Evolutionary conservation across 331 rosid species (phyloP).

Genomic region (Malus hybrid): DNA sequence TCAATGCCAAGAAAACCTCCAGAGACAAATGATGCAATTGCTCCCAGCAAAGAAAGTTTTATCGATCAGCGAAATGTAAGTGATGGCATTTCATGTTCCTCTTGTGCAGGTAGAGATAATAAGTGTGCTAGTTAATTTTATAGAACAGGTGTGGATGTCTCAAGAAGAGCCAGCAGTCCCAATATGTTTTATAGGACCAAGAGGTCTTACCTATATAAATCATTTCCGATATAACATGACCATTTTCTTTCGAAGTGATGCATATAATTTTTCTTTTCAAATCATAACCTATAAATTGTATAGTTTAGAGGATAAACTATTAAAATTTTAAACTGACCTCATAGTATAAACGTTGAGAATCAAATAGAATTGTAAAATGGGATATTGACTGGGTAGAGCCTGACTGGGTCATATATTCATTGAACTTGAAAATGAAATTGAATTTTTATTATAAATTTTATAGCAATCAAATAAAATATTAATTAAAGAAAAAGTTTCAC

Average conservation of each 20-base stretch:
- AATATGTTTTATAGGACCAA: not conserved
- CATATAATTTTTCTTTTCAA: not conserved
- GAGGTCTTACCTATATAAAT: not conserved
- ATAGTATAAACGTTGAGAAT: not conserved
- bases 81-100: slow-evolving; percentile 6
- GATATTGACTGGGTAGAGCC: not conserved
- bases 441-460: not conserved
- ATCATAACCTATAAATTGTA: not conserved
- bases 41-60: slow-evolving; percentile 14
- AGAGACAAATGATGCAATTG: slow-evolving; percentile 12
- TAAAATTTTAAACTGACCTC: not conserved
- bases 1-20: slow-evolving; percentile 16
- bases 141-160: slow-evolving; percentile 1
- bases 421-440: not conserved
- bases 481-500: not conserved
- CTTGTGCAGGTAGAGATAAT: not conserved
- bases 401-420: not conserved
- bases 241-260: not conserved
- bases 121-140: not conserved
- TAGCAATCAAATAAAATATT: not conserved
- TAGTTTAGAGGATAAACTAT: not conserved
- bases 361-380: too few species aligned
- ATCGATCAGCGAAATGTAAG: slow-evolving; percentile 50
- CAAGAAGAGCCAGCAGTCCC: not conserved
- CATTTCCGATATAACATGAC: not conserved